phyloP scores from a whole-genome alignment of 352 stramenopile genomes.

The Phytopythium montanum region DNA sequence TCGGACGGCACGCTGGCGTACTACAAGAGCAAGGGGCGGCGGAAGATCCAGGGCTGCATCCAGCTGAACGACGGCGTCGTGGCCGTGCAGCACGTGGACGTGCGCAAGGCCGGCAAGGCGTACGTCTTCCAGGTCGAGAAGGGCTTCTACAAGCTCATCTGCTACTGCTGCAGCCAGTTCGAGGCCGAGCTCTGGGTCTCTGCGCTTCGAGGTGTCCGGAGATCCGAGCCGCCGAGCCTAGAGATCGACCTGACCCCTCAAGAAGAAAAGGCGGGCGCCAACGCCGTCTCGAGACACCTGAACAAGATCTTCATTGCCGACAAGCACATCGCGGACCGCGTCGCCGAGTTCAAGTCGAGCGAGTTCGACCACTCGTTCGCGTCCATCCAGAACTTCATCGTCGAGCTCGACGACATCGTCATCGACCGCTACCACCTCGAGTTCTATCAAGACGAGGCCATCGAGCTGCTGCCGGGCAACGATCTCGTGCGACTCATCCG shows the following conservation, averaged over 20 bases:
- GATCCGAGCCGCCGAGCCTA: slow-evolving; percentile 35
- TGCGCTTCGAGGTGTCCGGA: slow-evolving; percentile 50
- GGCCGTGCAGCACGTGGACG: slow-evolving; percentile 75
- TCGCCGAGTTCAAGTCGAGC: slow-evolving; percentile 49
- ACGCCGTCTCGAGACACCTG: slow-evolving; percentile 51
- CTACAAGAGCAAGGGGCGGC: slow-evolving; percentile 72
- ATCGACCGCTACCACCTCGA: slow-evolving; percentile 64
- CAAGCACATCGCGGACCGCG: slow-evolving; percentile 35
- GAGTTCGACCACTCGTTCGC: slow-evolving; percentile 45
- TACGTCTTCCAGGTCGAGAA: slow-evolving; percentile 87
- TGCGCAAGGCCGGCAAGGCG: slow-evolving; percentile 49
- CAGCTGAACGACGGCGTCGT: slow-evolving; percentile 83
- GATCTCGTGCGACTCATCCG: slow-evolving; percentile 73
- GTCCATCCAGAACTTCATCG: slow-evolving; percentile 57
- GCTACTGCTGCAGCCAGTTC: slow-evolving; percentile 71
- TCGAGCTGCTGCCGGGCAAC: slow-evolving; percentile 67
- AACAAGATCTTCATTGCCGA: slow-evolving; percentile 86
- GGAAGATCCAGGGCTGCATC: slow-evolving; percentile 81
- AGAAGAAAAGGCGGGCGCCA: slow-evolving; percentile 51
- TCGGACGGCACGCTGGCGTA: slow-evolving; percentile 79
- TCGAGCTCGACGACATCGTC: slow-evolving; percentile 58
- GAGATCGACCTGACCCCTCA: slow-evolving; percentile 61
- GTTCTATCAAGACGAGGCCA: slow-evolving; percentile 55
- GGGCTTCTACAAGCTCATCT: slow-evolving; percentile 79
- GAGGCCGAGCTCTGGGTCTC: slow-evolving; percentile 82